Conservation (phyloP, 768 basidiomycete species). For the Galerina marginata region DNA sequence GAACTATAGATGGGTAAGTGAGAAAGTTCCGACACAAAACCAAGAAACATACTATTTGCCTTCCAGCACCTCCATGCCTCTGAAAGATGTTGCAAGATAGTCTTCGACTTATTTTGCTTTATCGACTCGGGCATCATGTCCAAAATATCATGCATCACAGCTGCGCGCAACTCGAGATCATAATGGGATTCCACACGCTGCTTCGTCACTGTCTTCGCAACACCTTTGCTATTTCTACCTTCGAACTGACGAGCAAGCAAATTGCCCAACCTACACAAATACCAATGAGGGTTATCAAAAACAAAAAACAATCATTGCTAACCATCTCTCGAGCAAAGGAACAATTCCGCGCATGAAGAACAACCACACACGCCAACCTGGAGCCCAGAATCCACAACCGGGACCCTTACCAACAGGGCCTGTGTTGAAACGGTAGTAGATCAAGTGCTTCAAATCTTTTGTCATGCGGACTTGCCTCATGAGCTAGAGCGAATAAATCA, state of each 20-base stretch:
- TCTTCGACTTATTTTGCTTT: slow-evolving; percentile 99
- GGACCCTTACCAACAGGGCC: slow-evolving; percentile 99
- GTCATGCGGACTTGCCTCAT: slow-evolving; percentile 99
- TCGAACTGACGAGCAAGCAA: slow-evolving; percentile 98
- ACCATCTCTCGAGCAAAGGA: slow-evolving; percentile 95
- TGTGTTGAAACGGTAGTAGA: slow-evolving; percentile 99
- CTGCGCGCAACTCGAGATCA: slow-evolving; percentile 94
- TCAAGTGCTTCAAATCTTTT: slow-evolving; percentile 97
- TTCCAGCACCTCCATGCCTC: slow-evolving; percentile 99
- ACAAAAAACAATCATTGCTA: slow-evolving; percentile 19
- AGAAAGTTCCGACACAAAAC: neutral
- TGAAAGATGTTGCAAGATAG: slow-evolving; percentile 95
- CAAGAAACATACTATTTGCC: slow-evolving; percentile 70
- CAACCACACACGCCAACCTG: slow-evolving; percentile 99
- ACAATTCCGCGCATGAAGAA: slow-evolving; percentile 99
- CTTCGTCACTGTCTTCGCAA: slow-evolving; percentile 98
- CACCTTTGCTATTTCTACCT: slow-evolving; percentile 94
- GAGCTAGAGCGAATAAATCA: slow-evolving; percentile 52
- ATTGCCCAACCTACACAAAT: slow-evolving; percentile 76
- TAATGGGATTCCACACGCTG: slow-evolving; percentile 99
- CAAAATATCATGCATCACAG: slow-evolving; percentile 99
- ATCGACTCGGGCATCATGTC: slow-evolving; percentile 99
- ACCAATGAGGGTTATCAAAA: neutral
- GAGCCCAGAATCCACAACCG: slow-evolving; percentile 99
- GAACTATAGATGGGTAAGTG: slow-evolving; percentile 52